Evolutionary conservation across 257 asterid species (phyloP).

Genomic region (Voacanga thouarsii): DNA sequence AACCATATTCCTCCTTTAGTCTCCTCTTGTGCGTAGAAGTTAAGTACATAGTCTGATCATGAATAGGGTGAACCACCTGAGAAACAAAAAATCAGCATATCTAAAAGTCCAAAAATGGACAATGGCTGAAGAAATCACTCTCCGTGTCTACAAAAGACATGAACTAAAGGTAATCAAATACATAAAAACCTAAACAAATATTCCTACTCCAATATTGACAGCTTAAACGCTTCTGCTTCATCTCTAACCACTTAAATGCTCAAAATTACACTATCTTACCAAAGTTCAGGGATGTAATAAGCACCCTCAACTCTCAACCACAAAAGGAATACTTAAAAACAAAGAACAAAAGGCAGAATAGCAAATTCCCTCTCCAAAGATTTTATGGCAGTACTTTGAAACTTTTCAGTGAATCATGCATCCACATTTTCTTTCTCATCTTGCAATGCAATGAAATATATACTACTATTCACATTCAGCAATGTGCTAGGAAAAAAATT

Average conservation of each 20-base stretch:
- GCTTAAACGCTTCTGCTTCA: neutral
- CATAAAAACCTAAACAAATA: neutral
- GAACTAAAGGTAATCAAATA: neutral
- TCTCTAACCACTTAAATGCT: neutral
- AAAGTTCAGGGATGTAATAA: neutral
- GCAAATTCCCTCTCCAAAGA: neutral
- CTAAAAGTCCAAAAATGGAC: neutral
- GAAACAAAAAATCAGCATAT: neutral
- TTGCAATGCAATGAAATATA: neutral
- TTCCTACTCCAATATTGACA: neutral
- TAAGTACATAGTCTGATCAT: conserved; percentile 82
- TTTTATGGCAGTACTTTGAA: neutral
- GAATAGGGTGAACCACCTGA: conserved; percentile 60
- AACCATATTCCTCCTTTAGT: conserved; percentile 61
- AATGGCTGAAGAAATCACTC: neutral
- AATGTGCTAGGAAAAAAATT: neutral
- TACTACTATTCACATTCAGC: neutral
- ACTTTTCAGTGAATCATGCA: neutral
- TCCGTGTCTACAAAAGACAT: neutral
- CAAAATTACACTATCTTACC: no score
- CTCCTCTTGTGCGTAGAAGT: conserved; percentile 67
- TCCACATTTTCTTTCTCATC: neutral
- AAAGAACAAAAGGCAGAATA: neutral
- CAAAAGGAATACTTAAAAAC: neutral
- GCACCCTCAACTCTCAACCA: neutral